phyloP scores from a whole-genome alignment of 148 eudicot genomes.

The Rhododendron simsii region DNA sequence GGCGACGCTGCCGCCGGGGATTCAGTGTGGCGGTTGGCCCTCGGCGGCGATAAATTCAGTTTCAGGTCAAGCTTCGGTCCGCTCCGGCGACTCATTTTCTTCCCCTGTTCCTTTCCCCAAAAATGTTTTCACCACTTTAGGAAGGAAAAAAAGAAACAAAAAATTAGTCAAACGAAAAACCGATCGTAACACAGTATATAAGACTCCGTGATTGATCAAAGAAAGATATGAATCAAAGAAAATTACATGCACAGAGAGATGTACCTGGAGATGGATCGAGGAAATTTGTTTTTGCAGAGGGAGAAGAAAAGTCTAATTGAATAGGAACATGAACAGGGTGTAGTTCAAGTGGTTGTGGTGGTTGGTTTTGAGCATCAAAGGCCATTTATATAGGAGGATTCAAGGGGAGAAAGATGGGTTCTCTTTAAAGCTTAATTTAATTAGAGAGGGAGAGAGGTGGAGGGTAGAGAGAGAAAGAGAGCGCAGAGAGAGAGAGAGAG shows the following conservation, averaged over 20 bases:
- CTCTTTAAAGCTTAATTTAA: slow-evolving; percentile 51
- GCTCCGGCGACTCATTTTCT: slow-evolving; percentile 36
- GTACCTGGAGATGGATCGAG: background rate
- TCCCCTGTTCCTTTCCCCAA: background rate
- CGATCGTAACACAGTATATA: background rate
- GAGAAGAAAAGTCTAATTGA: background rate
- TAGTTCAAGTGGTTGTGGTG: slow-evolving; percentile 18
- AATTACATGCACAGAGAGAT: background rate
- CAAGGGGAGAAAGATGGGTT: slow-evolving; percentile 34
- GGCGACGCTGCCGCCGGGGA: slow-evolving; percentile 40
- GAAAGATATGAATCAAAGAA: background rate
- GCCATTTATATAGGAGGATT: slow-evolving; percentile 48
- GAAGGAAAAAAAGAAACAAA: background rate
- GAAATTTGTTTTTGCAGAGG: background rate
- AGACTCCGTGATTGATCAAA: background rate
- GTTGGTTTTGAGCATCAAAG: slow-evolving; percentile 38
- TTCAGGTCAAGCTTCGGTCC: slow-evolving; percentile 53
- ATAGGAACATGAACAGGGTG: background rate
- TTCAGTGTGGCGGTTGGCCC: slow-evolving; percentile 16
- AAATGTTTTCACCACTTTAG: background rate
- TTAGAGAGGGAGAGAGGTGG: slow-evolving; percentile 17
- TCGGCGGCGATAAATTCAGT: slow-evolving; percentile 63
- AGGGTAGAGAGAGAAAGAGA: slow-evolving; percentile 11
- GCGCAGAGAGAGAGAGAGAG: slow-evolving; percentile 10
- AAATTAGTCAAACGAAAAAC: background rate